Base-by-base conservation (phyloP, 23 red algal genomes). In the Gracilariopsis chorda region DNA sequence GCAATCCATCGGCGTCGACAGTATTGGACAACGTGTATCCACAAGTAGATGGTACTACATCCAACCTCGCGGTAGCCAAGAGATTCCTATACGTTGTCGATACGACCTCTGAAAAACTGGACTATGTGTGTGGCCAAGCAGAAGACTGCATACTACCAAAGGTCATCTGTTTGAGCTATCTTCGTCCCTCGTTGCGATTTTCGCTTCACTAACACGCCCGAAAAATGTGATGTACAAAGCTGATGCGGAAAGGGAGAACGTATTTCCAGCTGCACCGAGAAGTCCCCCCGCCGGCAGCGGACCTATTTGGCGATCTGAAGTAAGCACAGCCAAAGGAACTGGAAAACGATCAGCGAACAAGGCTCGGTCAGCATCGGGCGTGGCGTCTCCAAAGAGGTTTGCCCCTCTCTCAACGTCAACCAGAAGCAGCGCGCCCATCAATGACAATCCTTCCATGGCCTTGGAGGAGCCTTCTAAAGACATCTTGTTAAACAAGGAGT, bases 231-330 rank as follows among this genome's bases (percentile, higher is more conserved):
- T 17, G 45, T 87, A 87, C 0, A 87, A 53, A 11, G 59, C 62
- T 12, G 82, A 87, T 27, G 65, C 82, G 11, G 63, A 74, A 30
- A 87, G 60, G 7, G 44, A 7, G 60, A 87, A 87, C 4, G 60
- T 52, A 37, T 87, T 74, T 21, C 82, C 82, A n/a, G 82, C 82
- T 3, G 61, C 44, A 5, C 82, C 82, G 4, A 87, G 34, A 10
- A 87, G 34, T 19, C 82, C 82, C 28, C 82, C 82, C 25, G 82
- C 61, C 14, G 82, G 82, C 36, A 89, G 69, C 11, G 85, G 85
- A 56, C 85, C 85, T 40, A 89, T 89, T 42, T 89, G 85, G 43
- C 69, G 51, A 21, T 89, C 35, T 42, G 85, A 89, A 9, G 85
- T 37, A 45, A 78, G 44, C 21, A 65, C 56, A 45, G 65, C 47